phyloP scores from a whole-genome alignment of 495 filamentous ascomycete genomes.

The Neurospora intermedia region DNA sequence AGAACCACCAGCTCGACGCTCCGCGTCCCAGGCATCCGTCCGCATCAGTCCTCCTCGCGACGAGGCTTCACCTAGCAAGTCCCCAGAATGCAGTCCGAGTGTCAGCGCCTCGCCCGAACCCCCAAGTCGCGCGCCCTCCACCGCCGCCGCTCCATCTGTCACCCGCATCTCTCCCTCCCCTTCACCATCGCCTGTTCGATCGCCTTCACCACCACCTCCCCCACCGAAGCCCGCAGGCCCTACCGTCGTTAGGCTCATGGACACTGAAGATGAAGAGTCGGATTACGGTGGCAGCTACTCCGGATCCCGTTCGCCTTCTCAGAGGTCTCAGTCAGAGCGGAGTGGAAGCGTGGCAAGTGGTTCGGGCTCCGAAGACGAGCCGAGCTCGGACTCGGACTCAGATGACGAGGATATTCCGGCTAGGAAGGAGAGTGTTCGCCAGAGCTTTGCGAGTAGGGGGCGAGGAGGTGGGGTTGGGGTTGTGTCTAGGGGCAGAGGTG shows the following conservation, averaged over 20 bases:
- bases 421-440: not conserved
- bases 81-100: not conserved
- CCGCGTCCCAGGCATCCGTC: not conserved
- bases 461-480: not conserved
- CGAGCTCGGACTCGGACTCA: constrained; percentile 13
- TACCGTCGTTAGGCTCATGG: constrained; percentile 20
- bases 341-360: not conserved
- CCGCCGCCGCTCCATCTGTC: not conserved
- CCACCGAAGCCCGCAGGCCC: constrained; percentile 10
- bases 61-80: not conserved
- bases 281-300: not conserved
- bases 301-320: not conserved
- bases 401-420: constrained; percentile 24
- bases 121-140: not conserved
- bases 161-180: not conserved
- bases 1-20: not conserved
- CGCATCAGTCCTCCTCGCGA: not conserved
- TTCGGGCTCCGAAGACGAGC: not conserved
- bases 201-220: not conserved
- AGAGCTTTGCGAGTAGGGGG: not conserved
- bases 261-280: constrained; percentile 13
- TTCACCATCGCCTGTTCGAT: not conserved
- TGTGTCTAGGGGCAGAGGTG: not conserved
- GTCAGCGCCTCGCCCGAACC: not conserved
- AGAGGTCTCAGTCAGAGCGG: not conserved